phyloP scores from a whole-genome alignment of 83 land plant species.

The Picea mariana region DNA sequence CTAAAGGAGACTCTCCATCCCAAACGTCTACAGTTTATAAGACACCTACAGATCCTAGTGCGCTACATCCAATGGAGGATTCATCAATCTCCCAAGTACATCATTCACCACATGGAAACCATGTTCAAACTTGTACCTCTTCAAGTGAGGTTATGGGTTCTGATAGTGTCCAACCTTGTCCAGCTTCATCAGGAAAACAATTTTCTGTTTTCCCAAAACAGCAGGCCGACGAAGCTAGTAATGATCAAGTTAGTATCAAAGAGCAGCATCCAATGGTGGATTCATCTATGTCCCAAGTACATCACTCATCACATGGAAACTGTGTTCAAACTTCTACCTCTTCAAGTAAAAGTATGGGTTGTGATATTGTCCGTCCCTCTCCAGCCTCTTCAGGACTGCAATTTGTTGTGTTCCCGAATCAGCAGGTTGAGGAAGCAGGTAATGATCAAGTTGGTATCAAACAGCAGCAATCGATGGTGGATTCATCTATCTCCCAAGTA shows the following conservation, averaged over 20 bases:
- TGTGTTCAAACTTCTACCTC: background rate
- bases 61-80: background rate
- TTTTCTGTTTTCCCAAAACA: background rate
- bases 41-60: background rate
- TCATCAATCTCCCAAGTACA: background rate
- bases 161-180: background rate
- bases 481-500: background rate
- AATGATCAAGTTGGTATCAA: background rate
- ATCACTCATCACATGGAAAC: background rate
- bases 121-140: background rate
- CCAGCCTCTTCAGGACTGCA: constrained; percentile 6
- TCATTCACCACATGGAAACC: background rate
- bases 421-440: background rate
- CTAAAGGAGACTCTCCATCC: background rate
- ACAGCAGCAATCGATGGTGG: constrained; percentile 1
- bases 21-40: background rate
- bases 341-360: background rate
- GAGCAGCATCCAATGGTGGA: constrained; percentile 11
- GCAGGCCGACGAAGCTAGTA: background rate
- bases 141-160: background rate
- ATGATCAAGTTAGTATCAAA: constrained; percentile 5
- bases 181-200: background rate
- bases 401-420: background rate
- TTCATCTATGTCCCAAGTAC: background rate
- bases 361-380: background rate